phyloP scores from a whole-genome alignment of 2,329 filamentous ascomycete genomes.

The Colletotrichum nymphaeae region DNA sequence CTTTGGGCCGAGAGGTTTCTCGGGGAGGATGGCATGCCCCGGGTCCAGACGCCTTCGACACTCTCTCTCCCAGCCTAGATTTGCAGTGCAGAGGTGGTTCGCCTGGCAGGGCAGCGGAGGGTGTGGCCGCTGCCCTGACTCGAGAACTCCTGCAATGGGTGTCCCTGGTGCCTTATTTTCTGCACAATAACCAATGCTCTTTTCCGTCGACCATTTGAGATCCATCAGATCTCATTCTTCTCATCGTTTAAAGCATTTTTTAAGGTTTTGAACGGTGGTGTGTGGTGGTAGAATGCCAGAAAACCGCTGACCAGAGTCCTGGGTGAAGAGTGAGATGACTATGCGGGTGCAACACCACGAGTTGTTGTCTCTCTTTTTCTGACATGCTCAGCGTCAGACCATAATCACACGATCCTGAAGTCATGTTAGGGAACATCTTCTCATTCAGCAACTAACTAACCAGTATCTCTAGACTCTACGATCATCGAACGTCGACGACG shows the following conservation, averaged over 20 bases:
- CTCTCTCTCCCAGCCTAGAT: not conserved
- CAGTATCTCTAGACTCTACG: not conserved
- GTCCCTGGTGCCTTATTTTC: not conserved
- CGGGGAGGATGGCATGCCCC: constrained; percentile 7
- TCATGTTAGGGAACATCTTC: not conserved
- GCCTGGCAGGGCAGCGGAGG: not conserved
- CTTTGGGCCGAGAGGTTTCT: not conserved
- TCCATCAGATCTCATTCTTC: constrained; percentile 14
- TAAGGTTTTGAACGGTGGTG: not conserved
- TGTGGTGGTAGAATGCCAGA: constrained; percentile 2
- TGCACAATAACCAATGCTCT: not conserved
- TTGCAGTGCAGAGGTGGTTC: not conserved
- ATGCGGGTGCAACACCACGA: not conserved
- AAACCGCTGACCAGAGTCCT: not conserved
- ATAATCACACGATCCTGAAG: not conserved
- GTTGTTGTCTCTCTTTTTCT: not conserved
- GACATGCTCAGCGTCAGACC: not conserved
- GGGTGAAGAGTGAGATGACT: constrained; percentile 1
- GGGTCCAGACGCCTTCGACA: too few species aligned
- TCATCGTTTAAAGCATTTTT: not conserved
- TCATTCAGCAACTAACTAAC: not conserved
- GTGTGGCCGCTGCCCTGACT: not conserved
- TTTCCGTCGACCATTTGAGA: not conserved
- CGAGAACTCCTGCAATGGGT: not conserved
- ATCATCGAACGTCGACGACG: not conserved